Evolutionary conservation across 345 rosid species (phyloP).

Genomic region (Murraya paniculata): DNA sequence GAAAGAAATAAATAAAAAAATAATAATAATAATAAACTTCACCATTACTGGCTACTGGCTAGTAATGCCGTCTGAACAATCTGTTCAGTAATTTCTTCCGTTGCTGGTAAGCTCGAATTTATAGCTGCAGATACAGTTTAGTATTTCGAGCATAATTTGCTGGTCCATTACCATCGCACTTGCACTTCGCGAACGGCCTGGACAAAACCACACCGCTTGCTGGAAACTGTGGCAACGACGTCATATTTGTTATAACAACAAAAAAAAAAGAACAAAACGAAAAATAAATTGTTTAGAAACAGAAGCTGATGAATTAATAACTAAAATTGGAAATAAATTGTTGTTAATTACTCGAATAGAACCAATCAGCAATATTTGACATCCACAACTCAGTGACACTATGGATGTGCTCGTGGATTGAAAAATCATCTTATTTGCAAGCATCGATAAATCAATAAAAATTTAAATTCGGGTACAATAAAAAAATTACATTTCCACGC

Average conservation of each 20-base stretch:
- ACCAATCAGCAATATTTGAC: constrained; percentile 2
- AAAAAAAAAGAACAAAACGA: not conserved
- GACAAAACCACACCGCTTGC: too few relatives aligned
- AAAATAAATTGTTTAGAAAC: not conserved
- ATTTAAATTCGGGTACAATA: not conserved
- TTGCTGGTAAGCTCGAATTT: too few relatives aligned
- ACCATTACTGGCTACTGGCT: too few relatives aligned
- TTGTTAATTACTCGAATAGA: not conserved
- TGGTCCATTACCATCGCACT: too few relatives aligned
- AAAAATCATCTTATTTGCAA: not conserved
- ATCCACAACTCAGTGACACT: not conserved
- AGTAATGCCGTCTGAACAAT: too few relatives aligned
- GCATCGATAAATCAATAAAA: not conserved
- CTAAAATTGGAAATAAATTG: not conserved
- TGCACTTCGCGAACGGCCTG: too few relatives aligned
- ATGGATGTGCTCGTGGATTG: not conserved
- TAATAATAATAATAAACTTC: too few relatives aligned
- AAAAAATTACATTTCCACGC: not conserved
- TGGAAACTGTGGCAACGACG: not conserved
- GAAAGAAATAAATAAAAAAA: too few relatives aligned
- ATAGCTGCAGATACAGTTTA: too few relatives aligned
- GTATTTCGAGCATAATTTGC: too few relatives aligned
- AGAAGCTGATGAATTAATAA: not conserved
- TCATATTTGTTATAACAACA: not conserved
- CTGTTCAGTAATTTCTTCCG: too few relatives aligned